Base-by-base conservation (phyloP, 2,329 filamentous ascomycete species). In the Cytospora chrysosperma region DNA sequence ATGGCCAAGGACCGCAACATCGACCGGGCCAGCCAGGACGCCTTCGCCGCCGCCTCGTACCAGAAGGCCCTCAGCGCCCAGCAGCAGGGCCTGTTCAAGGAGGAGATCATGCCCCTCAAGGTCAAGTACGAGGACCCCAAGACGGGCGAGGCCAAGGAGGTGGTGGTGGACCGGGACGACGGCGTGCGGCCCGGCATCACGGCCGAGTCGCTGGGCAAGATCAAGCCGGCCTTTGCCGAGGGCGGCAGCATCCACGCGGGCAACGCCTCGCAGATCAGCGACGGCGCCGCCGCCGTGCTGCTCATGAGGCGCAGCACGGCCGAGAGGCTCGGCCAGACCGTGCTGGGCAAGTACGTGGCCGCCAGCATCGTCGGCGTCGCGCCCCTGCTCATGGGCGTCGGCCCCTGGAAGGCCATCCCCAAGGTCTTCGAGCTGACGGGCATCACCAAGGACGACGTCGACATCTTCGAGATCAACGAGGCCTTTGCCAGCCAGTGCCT, bases 391-490 rank as follows among this genome's bases (percentile, higher is more conserved):
- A 98, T 99, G 95, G 95, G 95, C 67, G 83, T 97, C 69, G 95
- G 95, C 1, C 95, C 95, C 57, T 97, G 92, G 87, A 93, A 93
- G 78, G 93, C 95, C 63, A 98, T 99, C 72, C 95, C 95, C 68
- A 90, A 93, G 75, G 93, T 92, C 4, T 88, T 97, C 62, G 85
- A 91, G 75, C 93, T 95, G 76, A 91, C 93, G 0, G 93, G 93
- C 65, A 87, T 99, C 71, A 83, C 82, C 74, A 92, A 89, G 77
- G 89, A 96, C 63, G 94, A 98, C 70, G 92, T 99, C 32, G 95
- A 98, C 75, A 94, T 98, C 73, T 98, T 86, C 73, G 95, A 99
- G 85, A 97, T 99, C 84, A 99, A 99, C 82, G 95, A 99, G 85
- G 95, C 95, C 1, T 99, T 99, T 76, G 95, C 95, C 34, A 91